Percentiles rank a stretch among this genome's conserved stretches.
phyloP scores from a whole-genome alignment of 2,329 filamentous ascomycete genomes.

The Trichoderma sp. region DNA sequence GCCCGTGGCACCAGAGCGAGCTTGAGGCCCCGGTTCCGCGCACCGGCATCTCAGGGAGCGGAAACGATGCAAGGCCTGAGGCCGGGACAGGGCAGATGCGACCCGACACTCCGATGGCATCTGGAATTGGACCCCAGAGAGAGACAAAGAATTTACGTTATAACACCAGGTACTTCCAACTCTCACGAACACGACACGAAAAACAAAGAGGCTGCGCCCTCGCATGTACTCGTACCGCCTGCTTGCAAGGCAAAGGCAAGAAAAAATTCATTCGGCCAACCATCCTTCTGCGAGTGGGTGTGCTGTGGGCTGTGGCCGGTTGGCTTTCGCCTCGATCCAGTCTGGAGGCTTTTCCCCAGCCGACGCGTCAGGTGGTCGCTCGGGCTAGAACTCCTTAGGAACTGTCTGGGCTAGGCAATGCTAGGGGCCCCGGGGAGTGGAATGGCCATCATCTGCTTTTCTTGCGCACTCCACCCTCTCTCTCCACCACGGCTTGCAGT shows the following conservation, averaged over 20 bases:
- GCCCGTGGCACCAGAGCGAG: conserved; percentile 2
- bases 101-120: background rate
- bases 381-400: conserved; percentile 2
- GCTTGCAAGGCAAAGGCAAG: background rate
- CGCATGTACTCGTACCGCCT: background rate
- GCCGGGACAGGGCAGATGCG: background rate
- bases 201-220: conserved; percentile 12
- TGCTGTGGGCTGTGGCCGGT: conserved; percentile 3
- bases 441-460: conserved; percentile 6
- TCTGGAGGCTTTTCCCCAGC: conserved; percentile 14
- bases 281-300: conserved; percentile 9
- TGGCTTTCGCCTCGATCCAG: conserved; percentile 15
- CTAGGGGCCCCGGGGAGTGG: conserved; percentile 12
- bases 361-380: conserved; percentile 20
- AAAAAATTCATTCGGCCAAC: conserved; percentile 1
- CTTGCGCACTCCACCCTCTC: background rate
- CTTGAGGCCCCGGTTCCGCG: background rate
- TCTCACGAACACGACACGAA: background rate
- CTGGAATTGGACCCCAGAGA: background rate
- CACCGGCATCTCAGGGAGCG: conserved; percentile 1
- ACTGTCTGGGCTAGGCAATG: conserved; percentile 1
- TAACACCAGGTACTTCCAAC: background rate
- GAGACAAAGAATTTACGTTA: background rate
- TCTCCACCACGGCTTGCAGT: conserved; percentile 16
- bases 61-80: background rate